phyloP scores from a whole-genome alignment of 257 asterid species.

The Eucommia ulmoides region DNA sequence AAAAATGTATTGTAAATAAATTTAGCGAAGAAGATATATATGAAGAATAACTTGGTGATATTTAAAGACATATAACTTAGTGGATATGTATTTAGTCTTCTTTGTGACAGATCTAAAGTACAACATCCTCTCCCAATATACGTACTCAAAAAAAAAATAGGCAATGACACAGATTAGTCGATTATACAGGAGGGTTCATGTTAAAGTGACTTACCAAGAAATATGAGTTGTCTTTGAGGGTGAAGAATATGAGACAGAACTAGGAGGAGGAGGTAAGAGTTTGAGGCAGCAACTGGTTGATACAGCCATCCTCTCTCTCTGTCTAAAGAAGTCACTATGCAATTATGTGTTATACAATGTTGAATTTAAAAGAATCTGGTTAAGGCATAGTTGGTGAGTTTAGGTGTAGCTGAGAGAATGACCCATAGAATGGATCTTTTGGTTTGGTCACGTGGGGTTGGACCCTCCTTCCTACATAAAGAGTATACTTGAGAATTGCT shows the following conservation, averaged over 20 bases:
- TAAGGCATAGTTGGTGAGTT: background rate
- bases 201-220: conserved; percentile 19
- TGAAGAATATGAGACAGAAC: conserved; percentile 11
- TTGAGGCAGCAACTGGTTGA: conserved; percentile 40
- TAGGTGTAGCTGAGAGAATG: conserved; percentile 14
- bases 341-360: too few relatives aligned
- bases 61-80: too few relatives aligned
- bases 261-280: conserved; percentile 21
- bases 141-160: background rate
- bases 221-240: conserved; percentile 11
- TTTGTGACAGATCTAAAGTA: too few relatives aligned
- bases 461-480: too few relatives aligned
- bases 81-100: too few relatives aligned
- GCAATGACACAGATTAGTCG: background rate
- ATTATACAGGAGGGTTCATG: background rate
- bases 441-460: conserved; percentile 3
- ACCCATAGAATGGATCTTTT: background rate
- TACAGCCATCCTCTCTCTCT: conserved; percentile 23
- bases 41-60: too few relatives aligned
- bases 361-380: too few relatives aligned
- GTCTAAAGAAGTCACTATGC: too few relatives aligned
- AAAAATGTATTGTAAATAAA: too few relatives aligned
- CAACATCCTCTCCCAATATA: too few relatives aligned
- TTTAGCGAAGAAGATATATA: too few relatives aligned
- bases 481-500: conserved; percentile 15